Conservation (phyloP, 2,329 filamentous ascomycete species). For the Phialophora verrucosa region DNA sequence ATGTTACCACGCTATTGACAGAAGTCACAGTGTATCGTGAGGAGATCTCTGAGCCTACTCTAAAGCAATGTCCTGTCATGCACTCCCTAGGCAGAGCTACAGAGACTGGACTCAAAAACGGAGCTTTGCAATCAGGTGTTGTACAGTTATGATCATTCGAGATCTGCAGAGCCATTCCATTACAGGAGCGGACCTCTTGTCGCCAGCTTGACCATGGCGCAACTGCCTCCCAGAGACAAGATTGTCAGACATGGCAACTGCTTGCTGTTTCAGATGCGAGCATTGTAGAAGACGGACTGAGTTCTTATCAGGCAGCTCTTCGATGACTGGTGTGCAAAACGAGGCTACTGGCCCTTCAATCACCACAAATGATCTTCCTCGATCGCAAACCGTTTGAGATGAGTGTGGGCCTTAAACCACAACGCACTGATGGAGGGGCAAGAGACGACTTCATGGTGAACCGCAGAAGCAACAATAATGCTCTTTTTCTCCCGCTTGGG, state of each 20-base stretch:
- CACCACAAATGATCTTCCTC: constrained; percentile 10
- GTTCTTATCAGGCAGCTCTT: background rate
- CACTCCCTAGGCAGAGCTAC: background rate
- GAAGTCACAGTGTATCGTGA: background rate
- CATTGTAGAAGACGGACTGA: background rate
- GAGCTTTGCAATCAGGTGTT: background rate
- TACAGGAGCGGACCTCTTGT: constrained; percentile 2
- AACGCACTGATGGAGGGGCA: background rate
- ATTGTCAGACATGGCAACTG: constrained; percentile 6
- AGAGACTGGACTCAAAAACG: background rate
- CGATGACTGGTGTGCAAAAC: background rate
- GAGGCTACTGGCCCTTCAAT: constrained; percentile 10
- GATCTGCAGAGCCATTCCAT: constrained; percentile 13
- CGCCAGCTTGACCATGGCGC: background rate
- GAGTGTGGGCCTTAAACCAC: background rate
- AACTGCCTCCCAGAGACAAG: background rate
- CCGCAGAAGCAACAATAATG: background rate
- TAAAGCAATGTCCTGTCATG: background rate
- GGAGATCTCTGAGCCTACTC: background rate
- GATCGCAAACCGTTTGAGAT: constrained; percentile 16
- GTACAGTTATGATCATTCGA: background rate
- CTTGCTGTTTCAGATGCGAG: constrained; percentile 11
- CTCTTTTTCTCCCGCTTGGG: background rate
- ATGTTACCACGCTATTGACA: background rate
- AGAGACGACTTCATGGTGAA: background rate